Base-by-base conservation (phyloP, 176 grass and related monocot species). In the Bolboschoenus planiculmis region DNA sequence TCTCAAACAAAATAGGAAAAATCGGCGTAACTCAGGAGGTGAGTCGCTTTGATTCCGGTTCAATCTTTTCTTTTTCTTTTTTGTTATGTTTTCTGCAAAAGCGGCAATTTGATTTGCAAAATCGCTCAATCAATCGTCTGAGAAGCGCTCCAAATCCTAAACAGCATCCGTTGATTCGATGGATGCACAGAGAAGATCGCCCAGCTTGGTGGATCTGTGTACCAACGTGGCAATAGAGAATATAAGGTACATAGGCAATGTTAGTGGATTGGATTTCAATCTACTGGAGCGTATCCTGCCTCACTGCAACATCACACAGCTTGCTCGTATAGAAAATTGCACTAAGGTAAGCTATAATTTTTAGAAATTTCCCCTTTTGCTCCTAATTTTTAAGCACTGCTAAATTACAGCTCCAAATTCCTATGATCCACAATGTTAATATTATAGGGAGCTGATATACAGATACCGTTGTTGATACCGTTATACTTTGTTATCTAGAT, bases 191-290 rank as follows among this genome's bases (percentile, higher is more conserved):
- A 86, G 80, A 42, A 84, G 30, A 75, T 3, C 68, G 44, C 84
- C 88, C 8, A 73, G 72, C 9, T 86, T 90, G 61, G 73, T 90
- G 40, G 80, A 90, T 15, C 75, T 90, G 8, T 86, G 88, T 50
- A 83, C 43, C 53, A 61, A 56, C 34, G 46, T 77, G 42, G 88
- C 88, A 14, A 86, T 90, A 7, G 72, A 82, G 65, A 90, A 90
- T 44, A n/a, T 90, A 59, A 86, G 88, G 54, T 86, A 90, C 74
- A 74, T 86, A 15, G 72, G 80, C 1, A 56, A 81, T 71, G 88
- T 90, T 34, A 78, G 84, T 59, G 88, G 78, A 27, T 54, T 90
- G 81, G 84, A 90, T 81, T 56, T 53, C 7, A 29, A 81, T 79
- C 53, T 84, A 14, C 36, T 86, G 81, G 83, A 86, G 56, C 80